These are phyloP conservation scores for Jamesozyma lodderae DNA, from an alignment of 805 yeast genomes.

Conservation along the genomic window DNA sequence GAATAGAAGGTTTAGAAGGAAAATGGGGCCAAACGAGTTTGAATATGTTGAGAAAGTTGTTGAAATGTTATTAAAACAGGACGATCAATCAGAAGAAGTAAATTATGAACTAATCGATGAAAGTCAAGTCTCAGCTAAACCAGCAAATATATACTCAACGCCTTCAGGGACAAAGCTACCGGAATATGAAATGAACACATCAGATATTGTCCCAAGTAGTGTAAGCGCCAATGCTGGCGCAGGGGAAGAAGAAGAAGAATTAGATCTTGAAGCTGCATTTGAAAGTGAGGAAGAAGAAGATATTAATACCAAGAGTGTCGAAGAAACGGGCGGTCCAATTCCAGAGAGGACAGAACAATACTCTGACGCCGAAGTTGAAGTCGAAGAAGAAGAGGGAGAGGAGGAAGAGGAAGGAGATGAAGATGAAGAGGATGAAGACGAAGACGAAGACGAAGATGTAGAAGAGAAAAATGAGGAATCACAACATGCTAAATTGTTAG, in stretches of 20 bases:
- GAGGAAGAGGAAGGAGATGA: conserved; percentile 39
- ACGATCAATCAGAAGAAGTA: conserved; percentile 76
- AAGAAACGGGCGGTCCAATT: not conserved
- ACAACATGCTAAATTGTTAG: conserved; percentile 63
- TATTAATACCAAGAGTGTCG: conserved; percentile 2
- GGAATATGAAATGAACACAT: too few relatives aligned
- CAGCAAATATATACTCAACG: too few relatives aligned
- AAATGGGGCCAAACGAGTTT: conserved; percentile 60
- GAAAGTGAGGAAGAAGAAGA: conserved; percentile 32
- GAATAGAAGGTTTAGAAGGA: conserved; percentile 61
- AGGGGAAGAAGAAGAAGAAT: conserved; percentile 40
- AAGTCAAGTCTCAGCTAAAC: conserved; percentile 29
- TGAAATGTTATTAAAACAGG: conserved; percentile 62
- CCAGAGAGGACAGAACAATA: conserved; percentile 23
- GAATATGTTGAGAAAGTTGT: conserved; percentile 74
- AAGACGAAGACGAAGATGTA: conserved; percentile 41
- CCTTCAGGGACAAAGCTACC: too few relatives aligned
- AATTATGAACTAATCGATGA: conserved; percentile 66
- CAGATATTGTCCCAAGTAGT: too few relatives aligned
- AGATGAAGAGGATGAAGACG: conserved; percentile 40
- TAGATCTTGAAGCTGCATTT: conserved; percentile 50
- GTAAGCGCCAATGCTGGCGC: too few relatives aligned
- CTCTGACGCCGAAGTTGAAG: conserved; percentile 29
- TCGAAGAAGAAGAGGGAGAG: conserved; percentile 37
- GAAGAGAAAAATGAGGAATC: conserved; percentile 47